Percentiles rank a stretch among this genome's conserved stretches.
phyloP scores from a whole-genome alignment of 345 rosid genomes.

The Boechera retrofracta region DNA sequence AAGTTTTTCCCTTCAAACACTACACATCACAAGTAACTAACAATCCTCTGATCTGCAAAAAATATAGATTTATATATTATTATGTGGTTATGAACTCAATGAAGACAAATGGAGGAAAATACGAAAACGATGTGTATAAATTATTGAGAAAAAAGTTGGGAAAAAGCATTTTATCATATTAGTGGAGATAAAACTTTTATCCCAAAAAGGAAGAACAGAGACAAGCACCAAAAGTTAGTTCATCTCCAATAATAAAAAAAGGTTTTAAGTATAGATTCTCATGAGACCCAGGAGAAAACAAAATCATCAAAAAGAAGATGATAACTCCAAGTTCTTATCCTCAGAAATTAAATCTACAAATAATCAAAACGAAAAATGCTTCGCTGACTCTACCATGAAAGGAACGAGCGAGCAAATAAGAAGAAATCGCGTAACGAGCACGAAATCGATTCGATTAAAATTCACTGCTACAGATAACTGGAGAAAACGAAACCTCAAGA shows the following conservation, averaged over 20 bases:
- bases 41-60: conserved; percentile 28
- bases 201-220: conserved; percentile 31
- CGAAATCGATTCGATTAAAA: conserved; percentile 15
- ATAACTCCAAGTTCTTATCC: not conserved
- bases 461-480: conserved; percentile 4
- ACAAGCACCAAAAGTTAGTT: conserved; percentile 30
- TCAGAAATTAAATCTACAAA: not conserved
- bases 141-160: conserved; percentile 1
- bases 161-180: not conserved
- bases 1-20: conserved; percentile 10
- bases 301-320: conserved; percentile 2
- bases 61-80: too few species aligned
- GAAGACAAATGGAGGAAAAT: not conserved
- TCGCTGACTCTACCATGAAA: not conserved
- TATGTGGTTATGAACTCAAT: conserved; percentile 18
- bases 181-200: conserved; percentile 29
- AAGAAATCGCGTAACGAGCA: conserved; percentile 26
- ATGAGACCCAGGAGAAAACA: not conserved
- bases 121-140: conserved; percentile 24
- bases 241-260: not conserved
- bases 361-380: too few species aligned
- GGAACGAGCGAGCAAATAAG: too few species aligned
- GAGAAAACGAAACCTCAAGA: conserved; percentile 27
- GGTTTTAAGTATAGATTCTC: conserved; percentile 26
- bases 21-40: conserved; percentile 30